Base-by-base conservation (phyloP, 129 eudicot genomes). In the Flaveria brownii region DNA sequence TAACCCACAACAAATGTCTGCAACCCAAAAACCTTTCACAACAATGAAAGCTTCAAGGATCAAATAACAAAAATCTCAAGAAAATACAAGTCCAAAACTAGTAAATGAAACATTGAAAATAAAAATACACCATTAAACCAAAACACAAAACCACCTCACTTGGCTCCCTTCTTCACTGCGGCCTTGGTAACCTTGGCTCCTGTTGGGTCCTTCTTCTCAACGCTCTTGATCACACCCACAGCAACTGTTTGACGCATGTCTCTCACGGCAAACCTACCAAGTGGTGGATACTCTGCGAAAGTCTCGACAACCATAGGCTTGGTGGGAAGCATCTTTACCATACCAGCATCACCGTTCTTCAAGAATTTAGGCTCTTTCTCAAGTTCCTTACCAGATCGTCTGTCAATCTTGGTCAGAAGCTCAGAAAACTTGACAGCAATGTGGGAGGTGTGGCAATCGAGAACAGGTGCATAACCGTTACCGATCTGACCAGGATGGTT, bases 191-290 rank as follows among this genome's bases (percentile, higher is more conserved):
- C 81, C 84, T 80, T 84, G 59, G 87, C 87, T 28, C 87, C 87
- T 0, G 84, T 80, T 0, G 84, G 87, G n/a, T 84, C 87, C 75
- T 80, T 84, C 87, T 84, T 84, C 75, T 84, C 84, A 6, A 84
- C 87, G 9, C 52, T 84, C 84, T 84, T 84, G 84, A 80, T 84
- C 39, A 84, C 84, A 41, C 87, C 87, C 20, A 84, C 87, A 33
- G 84, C 87, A 25, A 84, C 84, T 14, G 87, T 84, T 74, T 84
- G 88, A 67, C 88, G 80, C 88, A 84, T 84, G 85, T 84, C 88
- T 49, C 88, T 81, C 2, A 84, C 88, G 0, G 80, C 82, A 72
- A 80, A 80, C 43, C 87, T 56, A 1, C 84, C 87, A 36, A 80
- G 77, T 9, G 81, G 81, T 9, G 81, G 81, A 69, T 77, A 77